Conservation (phyloP, 495 filamentous ascomycete genomes). For the Bacidia rubella region DNA sequence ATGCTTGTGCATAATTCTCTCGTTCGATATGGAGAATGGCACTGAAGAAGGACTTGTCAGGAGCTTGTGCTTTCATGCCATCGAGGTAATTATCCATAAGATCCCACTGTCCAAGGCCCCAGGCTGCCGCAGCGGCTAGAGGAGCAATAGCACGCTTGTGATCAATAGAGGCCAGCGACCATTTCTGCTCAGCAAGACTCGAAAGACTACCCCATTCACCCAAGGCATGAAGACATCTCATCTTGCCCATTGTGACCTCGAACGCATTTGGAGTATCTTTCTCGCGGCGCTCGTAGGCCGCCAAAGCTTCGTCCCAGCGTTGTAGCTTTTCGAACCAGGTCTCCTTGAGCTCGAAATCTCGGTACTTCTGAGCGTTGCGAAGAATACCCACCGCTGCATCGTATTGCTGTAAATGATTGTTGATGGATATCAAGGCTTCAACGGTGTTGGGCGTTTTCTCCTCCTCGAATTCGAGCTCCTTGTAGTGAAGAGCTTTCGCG, state of each 20-base stretch:
- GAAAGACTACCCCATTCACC: constrained; percentile 95
- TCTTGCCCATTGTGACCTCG: constrained; percentile 96
- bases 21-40: constrained; percentile 87
- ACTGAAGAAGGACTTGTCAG: constrained; percentile 93
- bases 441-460: constrained; percentile 93
- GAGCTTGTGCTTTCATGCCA: constrained; percentile 85
- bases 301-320: constrained; percentile 95
- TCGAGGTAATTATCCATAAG: constrained; percentile 92
- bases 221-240: constrained; percentile 93
- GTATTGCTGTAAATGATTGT: constrained; percentile 94
- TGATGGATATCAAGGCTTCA: constrained; percentile 94
- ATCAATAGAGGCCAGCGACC: constrained; percentile 72
- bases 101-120: constrained; percentile 93
- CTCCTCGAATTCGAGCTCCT: constrained; percentile 94
- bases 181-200: constrained; percentile 77
- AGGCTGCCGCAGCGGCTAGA: constrained; percentile 89
- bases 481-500: constrained; percentile 96
- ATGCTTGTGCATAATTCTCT: constrained; percentile 83
- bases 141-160: constrained; percentile 80
- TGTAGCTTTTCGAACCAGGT: constrained; percentile 98
- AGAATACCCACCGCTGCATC: constrained; percentile 96
- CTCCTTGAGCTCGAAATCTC: constrained; percentile 86
- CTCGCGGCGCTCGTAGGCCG: constrained; percentile 73
- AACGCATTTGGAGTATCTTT: constrained; percentile 59
- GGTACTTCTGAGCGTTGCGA: constrained; percentile 84